These are phyloP conservation scores for Astrothelium subdiscretum DNA, from an alignment of 495 filamentous ascomycete genomes.

Conservation along the genomic window DNA sequence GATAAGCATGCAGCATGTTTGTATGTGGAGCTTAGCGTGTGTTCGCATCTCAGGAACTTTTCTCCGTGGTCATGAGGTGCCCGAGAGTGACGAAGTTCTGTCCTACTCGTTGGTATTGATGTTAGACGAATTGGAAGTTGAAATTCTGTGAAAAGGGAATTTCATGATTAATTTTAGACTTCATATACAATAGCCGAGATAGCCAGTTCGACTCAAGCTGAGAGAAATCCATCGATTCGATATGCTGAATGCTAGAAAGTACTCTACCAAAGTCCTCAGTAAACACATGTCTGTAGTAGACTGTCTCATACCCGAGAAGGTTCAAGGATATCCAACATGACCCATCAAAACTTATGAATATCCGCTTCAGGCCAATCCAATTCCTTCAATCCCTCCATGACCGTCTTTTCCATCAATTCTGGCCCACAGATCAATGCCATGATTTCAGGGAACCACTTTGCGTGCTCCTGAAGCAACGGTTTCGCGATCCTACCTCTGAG, in stretches of 20 bases:
- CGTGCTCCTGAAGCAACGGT: constrained; percentile 51
- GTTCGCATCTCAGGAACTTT: not conserved
- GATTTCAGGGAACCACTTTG: constrained; percentile 36
- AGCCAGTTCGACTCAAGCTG: no score
- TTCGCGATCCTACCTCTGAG: constrained; percentile 55
- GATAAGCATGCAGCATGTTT: not conserved
- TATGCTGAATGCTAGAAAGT: no score
- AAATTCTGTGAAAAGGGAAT: no score
- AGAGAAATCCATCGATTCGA: no score
- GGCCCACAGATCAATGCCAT: constrained; percentile 83
- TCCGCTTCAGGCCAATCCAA: constrained; percentile 49
- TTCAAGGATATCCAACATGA: not conserved
- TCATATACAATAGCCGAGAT: no score
- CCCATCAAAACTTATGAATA: not conserved
- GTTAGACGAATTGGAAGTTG: no score
- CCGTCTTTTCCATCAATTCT: constrained; percentile 60
- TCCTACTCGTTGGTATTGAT: no score
- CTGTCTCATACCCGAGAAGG: no score
- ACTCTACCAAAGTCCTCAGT: no score
- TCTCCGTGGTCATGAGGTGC: not conserved
- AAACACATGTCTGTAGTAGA: no score
- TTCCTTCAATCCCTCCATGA: constrained; percentile 46
- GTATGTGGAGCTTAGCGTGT: not conserved
- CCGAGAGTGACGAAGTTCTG: not conserved
- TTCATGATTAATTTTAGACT: no score